Evolutionary conservation across 352 stramenopile species (phyloP).

Genomic region (Thraustochytrium sp.): DNA sequence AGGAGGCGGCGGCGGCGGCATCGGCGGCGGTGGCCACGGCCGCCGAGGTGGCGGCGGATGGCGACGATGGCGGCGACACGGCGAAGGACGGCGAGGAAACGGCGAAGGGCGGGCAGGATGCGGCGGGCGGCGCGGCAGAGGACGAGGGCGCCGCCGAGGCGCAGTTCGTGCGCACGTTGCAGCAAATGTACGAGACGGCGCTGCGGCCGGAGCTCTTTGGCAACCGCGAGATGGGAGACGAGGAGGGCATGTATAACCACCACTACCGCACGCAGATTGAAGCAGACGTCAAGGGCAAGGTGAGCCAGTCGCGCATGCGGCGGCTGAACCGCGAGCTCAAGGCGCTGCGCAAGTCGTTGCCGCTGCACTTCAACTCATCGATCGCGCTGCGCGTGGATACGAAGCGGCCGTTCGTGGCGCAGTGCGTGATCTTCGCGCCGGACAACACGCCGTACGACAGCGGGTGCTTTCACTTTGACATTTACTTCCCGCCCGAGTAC

Average conservation of each 20-base stretch:
- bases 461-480: slow-evolving; percentile 71
- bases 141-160: not conserved
- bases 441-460: slow-evolving; percentile 58
- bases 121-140: not conserved
- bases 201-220: slow-evolving; percentile 34
- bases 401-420: slow-evolving; percentile 28
- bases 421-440: slow-evolving; percentile 51
- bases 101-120: not conserved
- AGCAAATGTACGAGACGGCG: slow-evolving; percentile 27
- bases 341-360: slow-evolving; percentile 23
- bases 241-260: slow-evolving; percentile 25
- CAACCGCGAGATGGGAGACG: slow-evolving; percentile 6
- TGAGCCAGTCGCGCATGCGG: slow-evolving; percentile 40
- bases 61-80: not conserved
- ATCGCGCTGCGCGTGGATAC: slow-evolving; percentile 34
- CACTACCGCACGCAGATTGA: slow-evolving; percentile 44
- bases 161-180: not conserved
- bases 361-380: slow-evolving; percentile 38
- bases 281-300: slow-evolving; percentile 35
- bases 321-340: slow-evolving; percentile 39
- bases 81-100: not conserved
- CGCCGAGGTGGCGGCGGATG: not conserved
- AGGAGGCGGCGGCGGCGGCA: not conserved
- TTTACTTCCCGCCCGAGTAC: slow-evolving; percentile 63
- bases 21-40: not conserved